Percentiles rank a stretch among this genome's conserved stretches.
Conservation (phyloP, 805 yeast species). For the Komagataella populi region DNA sequence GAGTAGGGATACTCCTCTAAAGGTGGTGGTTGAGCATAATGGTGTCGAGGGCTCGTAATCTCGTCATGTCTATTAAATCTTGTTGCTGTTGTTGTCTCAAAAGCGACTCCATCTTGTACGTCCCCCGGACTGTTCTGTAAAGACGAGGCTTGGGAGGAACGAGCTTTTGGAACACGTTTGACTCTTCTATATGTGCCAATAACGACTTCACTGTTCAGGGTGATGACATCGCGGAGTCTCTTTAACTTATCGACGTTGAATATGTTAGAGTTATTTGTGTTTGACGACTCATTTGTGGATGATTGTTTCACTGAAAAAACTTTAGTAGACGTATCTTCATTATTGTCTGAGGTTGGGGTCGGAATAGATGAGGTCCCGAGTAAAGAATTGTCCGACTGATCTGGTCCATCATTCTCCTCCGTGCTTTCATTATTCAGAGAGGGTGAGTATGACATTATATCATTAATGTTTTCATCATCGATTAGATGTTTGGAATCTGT, state of each 20-base stretch:
- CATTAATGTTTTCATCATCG: slow-evolving; percentile 4
- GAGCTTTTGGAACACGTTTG: slow-evolving; percentile 12
- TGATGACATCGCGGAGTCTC: slow-evolving; percentile 62
- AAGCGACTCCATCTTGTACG: slow-evolving; percentile 5
- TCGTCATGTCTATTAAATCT: slow-evolving; percentile 1
- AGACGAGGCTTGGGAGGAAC: neutral
- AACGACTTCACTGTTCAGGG: slow-evolving; percentile 67
- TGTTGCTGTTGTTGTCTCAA: slow-evolving; percentile 6
- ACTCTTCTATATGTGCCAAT: slow-evolving; percentile 62
- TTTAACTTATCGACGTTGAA: slow-evolving; percentile 74
- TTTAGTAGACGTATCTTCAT: neutral
- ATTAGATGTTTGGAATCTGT: neutral
- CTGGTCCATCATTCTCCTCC: neutral
- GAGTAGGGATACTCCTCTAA: neutral
- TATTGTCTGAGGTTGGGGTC: neutral
- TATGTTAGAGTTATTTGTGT: slow-evolving; percentile 17
- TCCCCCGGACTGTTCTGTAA: neutral
- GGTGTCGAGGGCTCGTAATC: neutral
- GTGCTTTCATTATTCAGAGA: neutral
- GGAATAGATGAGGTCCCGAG: neutral
- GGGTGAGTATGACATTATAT: neutral
- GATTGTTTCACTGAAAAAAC: slow-evolving; percentile 1
- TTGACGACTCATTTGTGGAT: slow-evolving; percentile 1
- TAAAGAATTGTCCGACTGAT: neutral
- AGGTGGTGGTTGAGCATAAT: neutral